These are phyloP conservation scores for Aspergillus puulaauensis DNA, from an alignment of 2,329 filamentous ascomycete genomes.

Conservation along the genomic window DNA sequence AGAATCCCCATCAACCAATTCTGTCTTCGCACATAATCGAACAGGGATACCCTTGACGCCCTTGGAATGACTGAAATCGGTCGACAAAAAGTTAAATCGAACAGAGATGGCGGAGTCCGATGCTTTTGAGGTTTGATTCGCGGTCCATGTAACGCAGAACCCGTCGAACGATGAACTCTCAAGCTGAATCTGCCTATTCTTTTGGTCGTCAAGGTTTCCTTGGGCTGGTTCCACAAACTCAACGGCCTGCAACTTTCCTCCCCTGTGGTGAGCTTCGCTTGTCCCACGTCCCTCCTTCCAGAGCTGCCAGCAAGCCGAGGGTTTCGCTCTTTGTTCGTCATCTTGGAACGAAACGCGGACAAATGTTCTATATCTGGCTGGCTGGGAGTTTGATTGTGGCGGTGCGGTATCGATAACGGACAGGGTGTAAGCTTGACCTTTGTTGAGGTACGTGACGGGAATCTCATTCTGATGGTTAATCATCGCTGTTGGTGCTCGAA, in stretches of 20 bases:
- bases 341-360: constrained; percentile 97
- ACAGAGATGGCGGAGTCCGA: constrained; percentile 85
- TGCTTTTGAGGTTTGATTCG: constrained; percentile 60
- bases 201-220: constrained; percentile 55
- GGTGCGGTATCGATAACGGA: constrained; percentile 77
- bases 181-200: constrained; percentile 64
- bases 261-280: constrained; percentile 90
- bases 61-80: constrained; percentile 98
- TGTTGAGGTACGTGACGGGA: constrained; percentile 96
- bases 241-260: constrained; percentile 88
- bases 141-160: constrained; percentile 87
- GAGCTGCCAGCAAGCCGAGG: constrained; percentile 79
- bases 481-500: constrained; percentile 97
- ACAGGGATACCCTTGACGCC: constrained; percentile 98
- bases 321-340: constrained; percentile 83
- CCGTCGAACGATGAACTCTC: constrained; percentile 86
- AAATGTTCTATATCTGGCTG: constrained; percentile 79
- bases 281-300: constrained; percentile 97
- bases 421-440: constrained; percentile 90
- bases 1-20: constrained; percentile 57
- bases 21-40: constrained; percentile 86
- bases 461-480: constrained; percentile 82
- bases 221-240: constrained; percentile 77
- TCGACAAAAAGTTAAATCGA: constrained; percentile 97
- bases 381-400: constrained; percentile 56